Base-by-base conservation (phyloP, 2,329 filamentous ascomycete species). In the Phialophora chinensis region DNA sequence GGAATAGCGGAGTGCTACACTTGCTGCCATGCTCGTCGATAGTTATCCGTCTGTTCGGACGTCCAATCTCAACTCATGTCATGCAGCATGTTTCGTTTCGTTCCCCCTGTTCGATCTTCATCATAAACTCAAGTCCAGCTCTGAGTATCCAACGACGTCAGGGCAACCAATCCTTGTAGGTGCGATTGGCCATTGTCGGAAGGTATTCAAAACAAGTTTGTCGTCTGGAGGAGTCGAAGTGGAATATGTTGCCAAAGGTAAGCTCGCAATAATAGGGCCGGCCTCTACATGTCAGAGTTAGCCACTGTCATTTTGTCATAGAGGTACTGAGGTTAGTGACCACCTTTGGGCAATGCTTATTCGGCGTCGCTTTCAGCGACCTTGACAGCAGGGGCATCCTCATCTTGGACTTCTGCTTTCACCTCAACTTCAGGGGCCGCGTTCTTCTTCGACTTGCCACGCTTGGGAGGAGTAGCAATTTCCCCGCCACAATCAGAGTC, bases 391-490 rank as follows among this genome's bases (percentile, higher is more conserved):
- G 29, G 10, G 23, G 33, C 53, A 6, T 23, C 38, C 14, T 65
- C 42, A 14, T 27, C 50, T n/a, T 61, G 38, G 11, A 23, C 12
- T 31, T 66, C 62, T 17, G 50, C 20, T 25, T 65, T 65, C 31
- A 60, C 42, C 8, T 63, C 62, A 17, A 23, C 27, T 6, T 50
- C 35, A 11, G 52, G 27, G 11, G 62, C 33, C 6, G 58, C 29
- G 2, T 20, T 20, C 5, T 55, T 64, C 60, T 66, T 69, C 20
- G 31, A 23, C 31, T 62, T 69, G 25, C 50, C n/a, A 17, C 50
- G 31, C 56, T 64, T 64, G 29, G 20, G 47, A 11, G 62, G 33
- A 3, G 63, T 55, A 6, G 52, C 33, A n/a, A 60, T 35, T 6
- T 61, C 67, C 20, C 60, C 58, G 14, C 60, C 60, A 47, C 59